Percentiles rank a stretch among this genome's conserved stretches.
phyloP scores from a whole-genome alignment of 495 filamentous ascomycete species.

The Umbilicaria muhlenbergii region DNA sequence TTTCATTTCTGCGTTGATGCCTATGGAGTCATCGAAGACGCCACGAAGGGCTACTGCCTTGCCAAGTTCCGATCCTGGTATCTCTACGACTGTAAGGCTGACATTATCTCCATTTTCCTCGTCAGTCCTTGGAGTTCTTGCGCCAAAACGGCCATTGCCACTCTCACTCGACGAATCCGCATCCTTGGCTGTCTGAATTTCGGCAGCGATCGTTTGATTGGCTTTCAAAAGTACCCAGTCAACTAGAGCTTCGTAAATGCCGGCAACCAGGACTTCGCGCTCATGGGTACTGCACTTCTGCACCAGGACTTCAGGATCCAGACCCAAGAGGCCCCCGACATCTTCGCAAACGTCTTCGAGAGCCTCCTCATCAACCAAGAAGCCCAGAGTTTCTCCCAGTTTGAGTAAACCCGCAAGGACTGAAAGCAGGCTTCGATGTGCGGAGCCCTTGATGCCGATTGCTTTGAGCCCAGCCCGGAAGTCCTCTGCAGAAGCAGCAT shows the following conservation, averaged over 20 bases:
- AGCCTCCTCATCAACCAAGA: conserved; percentile 70
- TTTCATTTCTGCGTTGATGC: conserved; percentile 95
- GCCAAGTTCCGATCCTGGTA: conserved; percentile 63
- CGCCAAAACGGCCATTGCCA: conserved; percentile 30
- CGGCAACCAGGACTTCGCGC: conserved; percentile 63
- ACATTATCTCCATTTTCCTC: conserved; percentile 70
- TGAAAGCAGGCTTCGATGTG: conserved; percentile 66
- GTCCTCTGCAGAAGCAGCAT: conserved; percentile 85
- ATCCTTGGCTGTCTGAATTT: conserved; percentile 45
- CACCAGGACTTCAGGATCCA: conserved; percentile 73
- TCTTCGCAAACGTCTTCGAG: conserved; percentile 83
- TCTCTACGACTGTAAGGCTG: conserved; percentile 73
- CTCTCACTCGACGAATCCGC: conserved; percentile 50
- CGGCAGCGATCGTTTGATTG: conserved; percentile 70
- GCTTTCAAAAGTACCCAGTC: conserved; percentile 86
- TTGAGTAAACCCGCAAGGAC: conserved; percentile 77
- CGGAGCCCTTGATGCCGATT: conserved; percentile 80
- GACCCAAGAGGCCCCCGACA: conserved; percentile 66
- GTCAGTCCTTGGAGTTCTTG: conserved; percentile 41
- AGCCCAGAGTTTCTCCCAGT: conserved; percentile 77
- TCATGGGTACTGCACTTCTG: conserved; percentile 70
- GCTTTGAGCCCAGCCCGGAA: conserved; percentile 69
- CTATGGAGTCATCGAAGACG: conserved; percentile 80
- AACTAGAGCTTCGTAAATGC: conserved; percentile 85
- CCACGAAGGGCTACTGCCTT: conserved; percentile 76